These are phyloP conservation scores for Podospora anserina DNA, from an alignment of 495 filamentous ascomycete genomes.

Conservation along the genomic window DNA sequence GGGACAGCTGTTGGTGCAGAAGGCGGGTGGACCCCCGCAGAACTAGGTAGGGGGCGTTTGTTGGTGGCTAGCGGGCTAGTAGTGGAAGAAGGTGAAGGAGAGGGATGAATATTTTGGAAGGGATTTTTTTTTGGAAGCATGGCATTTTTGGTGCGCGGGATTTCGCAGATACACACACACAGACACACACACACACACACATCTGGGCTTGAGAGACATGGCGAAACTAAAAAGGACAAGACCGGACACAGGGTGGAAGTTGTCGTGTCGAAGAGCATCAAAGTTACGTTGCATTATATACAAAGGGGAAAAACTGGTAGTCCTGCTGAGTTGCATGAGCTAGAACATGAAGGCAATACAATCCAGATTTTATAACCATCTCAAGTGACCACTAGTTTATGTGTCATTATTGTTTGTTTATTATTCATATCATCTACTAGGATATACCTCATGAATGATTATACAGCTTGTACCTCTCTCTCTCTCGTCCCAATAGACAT, in stretches of 20 bases:
- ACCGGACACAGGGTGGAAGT: neutral
- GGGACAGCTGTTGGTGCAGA: constrained; percentile 45
- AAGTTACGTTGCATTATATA: neutral
- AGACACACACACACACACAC: neutral
- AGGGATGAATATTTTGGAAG: neutral
- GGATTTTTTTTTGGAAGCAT: neutral
- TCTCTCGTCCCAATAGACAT: neutral
- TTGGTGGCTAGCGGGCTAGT: neutral
- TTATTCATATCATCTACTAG: neutral
- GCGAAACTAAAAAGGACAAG: neutral
- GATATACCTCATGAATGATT: neutral
- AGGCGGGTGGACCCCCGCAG: constrained; percentile 35
- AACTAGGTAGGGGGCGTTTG: neutral
- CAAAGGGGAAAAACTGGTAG: neutral
- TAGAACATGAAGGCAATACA: neutral
- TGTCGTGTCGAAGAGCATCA: neutral
- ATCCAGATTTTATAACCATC: neutral
- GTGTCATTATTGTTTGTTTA: neutral
- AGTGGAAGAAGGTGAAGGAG: neutral
- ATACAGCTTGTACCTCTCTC: too few species aligned
- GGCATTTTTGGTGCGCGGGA: neutral
- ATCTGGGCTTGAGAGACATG: neutral
- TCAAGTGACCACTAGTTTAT: too few species aligned
- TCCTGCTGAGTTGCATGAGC: neutral
- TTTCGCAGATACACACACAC: neutral